Conservation (phyloP, 1,284 basidiomycete species). For the Kwoniella shivajii region DNA sequence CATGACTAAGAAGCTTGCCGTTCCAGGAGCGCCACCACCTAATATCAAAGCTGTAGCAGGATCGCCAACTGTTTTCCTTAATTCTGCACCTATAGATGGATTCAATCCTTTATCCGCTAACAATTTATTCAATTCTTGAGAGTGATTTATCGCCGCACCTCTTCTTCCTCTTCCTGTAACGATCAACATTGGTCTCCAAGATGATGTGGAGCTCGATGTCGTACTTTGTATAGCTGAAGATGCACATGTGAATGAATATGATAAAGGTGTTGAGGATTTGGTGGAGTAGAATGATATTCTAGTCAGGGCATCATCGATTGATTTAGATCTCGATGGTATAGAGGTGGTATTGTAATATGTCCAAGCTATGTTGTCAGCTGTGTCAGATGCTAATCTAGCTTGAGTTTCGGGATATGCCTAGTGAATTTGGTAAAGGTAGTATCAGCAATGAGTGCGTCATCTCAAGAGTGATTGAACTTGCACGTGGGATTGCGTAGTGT, state of each 20-base stretch:
- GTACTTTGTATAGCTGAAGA: constrained; percentile 24
- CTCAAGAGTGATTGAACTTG: too few relatives aligned
- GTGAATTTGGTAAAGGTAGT: not conserved
- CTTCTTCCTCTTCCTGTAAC: constrained; percentile 71
- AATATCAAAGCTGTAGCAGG: constrained; percentile 72
- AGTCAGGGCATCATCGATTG: constrained; percentile 23
- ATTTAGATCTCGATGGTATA: constrained; percentile 16
- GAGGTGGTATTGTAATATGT: constrained; percentile 40
- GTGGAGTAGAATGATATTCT: constrained; percentile 42
- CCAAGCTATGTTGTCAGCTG: constrained; percentile 56
- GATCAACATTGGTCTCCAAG: constrained; percentile 60
- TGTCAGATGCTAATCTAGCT: constrained; percentile 48
- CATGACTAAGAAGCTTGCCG: constrained; percentile 68
- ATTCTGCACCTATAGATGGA: constrained; percentile 60
- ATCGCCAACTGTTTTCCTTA: constrained; percentile 79
- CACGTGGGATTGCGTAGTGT: too few relatives aligned
- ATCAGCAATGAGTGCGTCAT: too few relatives aligned
- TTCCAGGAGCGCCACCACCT: constrained; percentile 55
- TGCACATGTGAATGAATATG: constrained; percentile 62
- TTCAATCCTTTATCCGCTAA: constrained; percentile 63
- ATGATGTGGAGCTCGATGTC: constrained; percentile 9
- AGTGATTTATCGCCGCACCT: constrained; percentile 63
- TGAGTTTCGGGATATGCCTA: constrained; percentile 35
- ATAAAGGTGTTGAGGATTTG: constrained; percentile 40
- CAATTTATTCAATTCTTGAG: constrained; percentile 64